These are phyloP conservation scores for Albophoma yamanashiensis DNA, from an alignment of 2,329 filamentous ascomycete genomes.

Conservation along the genomic window DNA sequence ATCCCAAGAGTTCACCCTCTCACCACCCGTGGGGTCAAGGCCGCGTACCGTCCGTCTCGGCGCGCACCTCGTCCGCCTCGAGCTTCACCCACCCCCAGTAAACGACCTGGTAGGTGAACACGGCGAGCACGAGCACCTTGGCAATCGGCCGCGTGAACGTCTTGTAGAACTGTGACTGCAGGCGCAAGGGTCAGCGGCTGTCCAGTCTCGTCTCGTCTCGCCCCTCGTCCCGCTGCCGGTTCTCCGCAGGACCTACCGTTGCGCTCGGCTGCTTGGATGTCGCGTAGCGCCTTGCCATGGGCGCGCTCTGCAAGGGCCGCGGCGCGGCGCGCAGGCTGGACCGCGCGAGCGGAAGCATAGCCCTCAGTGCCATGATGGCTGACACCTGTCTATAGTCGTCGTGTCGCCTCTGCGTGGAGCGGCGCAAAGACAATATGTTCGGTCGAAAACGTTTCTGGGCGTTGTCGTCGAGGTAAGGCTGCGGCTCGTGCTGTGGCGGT, in stretches of 20 bases:
- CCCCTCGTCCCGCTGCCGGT: background rate
- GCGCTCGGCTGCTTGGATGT: slow-evolving; percentile 1
- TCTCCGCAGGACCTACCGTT: background rate
- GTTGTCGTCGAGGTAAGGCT: background rate
- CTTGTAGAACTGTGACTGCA: slow-evolving; percentile 59
- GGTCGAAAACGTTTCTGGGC: background rate
- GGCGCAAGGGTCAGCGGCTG: background rate
- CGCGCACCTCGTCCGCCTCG: slow-evolving; percentile 58
- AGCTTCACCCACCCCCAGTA: slow-evolving; percentile 69
- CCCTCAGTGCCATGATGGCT: background rate
- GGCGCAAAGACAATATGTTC: background rate
- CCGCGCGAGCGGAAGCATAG: background rate
- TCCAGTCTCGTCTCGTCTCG: background rate
- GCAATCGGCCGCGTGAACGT: slow-evolving; percentile 62
- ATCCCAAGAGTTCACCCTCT: background rate
- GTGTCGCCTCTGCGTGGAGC: background rate
- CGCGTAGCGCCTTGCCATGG: background rate
- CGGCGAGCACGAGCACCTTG: slow-evolving; percentile 63
- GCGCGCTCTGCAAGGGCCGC: background rate
- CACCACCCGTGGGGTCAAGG: background rate
- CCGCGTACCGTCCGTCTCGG: slow-evolving; percentile 43
- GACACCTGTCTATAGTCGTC: background rate
- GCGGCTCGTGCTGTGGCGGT: background rate
- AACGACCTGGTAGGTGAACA: slow-evolving; percentile 67
- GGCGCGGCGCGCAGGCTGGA: background rate